Conservation (phyloP, 2,329 filamentous ascomycete species). For the Neopestalotiopsis sp. region DNA sequence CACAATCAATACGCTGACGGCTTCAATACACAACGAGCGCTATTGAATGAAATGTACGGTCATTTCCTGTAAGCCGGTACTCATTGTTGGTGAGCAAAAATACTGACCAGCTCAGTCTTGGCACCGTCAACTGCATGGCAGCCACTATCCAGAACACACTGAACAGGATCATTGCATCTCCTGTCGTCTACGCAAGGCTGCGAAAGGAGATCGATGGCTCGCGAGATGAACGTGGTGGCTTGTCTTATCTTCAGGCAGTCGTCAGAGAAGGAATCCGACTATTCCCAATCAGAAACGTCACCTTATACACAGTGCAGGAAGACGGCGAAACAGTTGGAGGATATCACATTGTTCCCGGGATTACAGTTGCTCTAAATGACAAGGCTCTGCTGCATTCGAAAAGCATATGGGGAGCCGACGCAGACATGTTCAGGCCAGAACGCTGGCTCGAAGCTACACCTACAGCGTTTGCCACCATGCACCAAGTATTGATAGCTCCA, state of each 20-base stretch:
- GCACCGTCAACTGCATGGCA: conserved; percentile 20
- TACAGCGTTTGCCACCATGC: conserved; percentile 34
- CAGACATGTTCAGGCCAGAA: conserved; percentile 44
- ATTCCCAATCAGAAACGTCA: conserved; percentile 39
- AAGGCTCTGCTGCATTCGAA: conserved; percentile 41
- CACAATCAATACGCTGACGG: no score
- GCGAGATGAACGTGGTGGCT: conserved; percentile 22
- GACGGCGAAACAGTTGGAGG: conserved; percentile 30
- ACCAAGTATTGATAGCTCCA: conserved; percentile 43
- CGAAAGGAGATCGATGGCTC: conserved; percentile 21
- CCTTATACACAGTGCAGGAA: conserved; percentile 35
- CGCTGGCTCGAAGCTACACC: conserved; percentile 45
- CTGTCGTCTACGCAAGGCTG: conserved; percentile 19
- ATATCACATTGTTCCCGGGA: conserved; percentile 43
- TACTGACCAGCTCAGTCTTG: conserved; percentile 18
- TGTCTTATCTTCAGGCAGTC: conserved; percentile 42
- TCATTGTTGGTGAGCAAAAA: neutral
- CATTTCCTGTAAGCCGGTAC: neutral
- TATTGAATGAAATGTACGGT: neutral
- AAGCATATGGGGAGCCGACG: conserved; percentile 39
- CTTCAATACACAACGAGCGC: no score
- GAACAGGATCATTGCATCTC: conserved; percentile 19
- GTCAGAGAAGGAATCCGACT: conserved; percentile 46
- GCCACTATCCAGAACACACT: conserved; percentile 15
- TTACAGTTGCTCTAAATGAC: conserved; percentile 43